Evolutionary conservation across 495 filamentous ascomycete genomes (phyloP).

Genomic region (Neurospora sp.): DNA sequence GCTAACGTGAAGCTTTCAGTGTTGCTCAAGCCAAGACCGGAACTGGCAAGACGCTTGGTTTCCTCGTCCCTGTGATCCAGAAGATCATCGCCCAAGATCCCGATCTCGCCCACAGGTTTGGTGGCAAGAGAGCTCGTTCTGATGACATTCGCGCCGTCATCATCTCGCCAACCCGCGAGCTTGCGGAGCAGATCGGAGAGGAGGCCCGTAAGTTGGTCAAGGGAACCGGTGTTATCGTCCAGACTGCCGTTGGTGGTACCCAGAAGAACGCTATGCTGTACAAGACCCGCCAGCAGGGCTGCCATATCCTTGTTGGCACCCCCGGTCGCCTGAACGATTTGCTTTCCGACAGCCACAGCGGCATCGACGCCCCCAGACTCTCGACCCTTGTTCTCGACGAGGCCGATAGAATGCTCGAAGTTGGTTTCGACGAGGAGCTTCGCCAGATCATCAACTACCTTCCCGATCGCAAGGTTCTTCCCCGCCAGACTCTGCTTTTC

Average conservation of each 20-base stretch:
- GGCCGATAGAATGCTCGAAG: slow-evolving; percentile 83
- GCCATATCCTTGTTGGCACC: slow-evolving; percentile 83
- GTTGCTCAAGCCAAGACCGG: slow-evolving; percentile 83
- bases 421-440: slow-evolving; percentile 78
- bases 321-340: slow-evolving; percentile 85
- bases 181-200: slow-evolving; percentile 85
- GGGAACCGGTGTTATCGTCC: slow-evolving; percentile 62
- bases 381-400: slow-evolving; percentile 85
- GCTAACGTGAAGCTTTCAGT: slow-evolving; percentile 33
- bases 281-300: slow-evolving; percentile 60
- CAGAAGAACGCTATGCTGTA: slow-evolving; percentile 53
- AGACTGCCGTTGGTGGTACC: slow-evolving; percentile 84
- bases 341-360: slow-evolving; percentile 53
- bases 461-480: slow-evolving; percentile 45
- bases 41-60: slow-evolving; percentile 81
- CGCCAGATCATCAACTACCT: slow-evolving; percentile 55
- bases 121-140: slow-evolving; percentile 24
- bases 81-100: slow-evolving; percentile 55
- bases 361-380: slow-evolving; percentile 63
- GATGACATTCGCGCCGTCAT: slow-evolving; percentile 79
- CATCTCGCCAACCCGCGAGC: slow-evolving; percentile 87
- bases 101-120: slow-evolving; percentile 22
- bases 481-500: slow-evolving; percentile 84
- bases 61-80: slow-evolving; percentile 67
- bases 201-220: slow-evolving; percentile 65